Conservation (phyloP, 2,329 filamentous ascomycete genomes). For the Magnaporthiopsis incrustans region DNA sequence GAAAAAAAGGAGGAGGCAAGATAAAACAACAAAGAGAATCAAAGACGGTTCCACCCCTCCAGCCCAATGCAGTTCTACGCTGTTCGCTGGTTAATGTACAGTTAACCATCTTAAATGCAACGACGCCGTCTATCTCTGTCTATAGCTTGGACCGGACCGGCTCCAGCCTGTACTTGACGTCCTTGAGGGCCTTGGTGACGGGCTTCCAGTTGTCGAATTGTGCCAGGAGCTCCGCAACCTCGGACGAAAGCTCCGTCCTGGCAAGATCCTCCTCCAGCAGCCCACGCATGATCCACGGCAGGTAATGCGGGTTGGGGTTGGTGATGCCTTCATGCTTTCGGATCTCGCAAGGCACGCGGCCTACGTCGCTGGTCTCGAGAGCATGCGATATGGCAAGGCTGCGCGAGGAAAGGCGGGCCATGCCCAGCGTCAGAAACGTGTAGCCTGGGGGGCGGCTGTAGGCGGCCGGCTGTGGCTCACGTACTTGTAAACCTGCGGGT, state of each 20-base stretch:
- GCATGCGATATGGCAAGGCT: constrained; percentile 63
- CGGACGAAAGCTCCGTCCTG: constrained; percentile 66
- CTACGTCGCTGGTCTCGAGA: constrained; percentile 58
- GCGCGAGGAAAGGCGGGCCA: neutral
- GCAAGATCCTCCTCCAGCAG: constrained; percentile 88
- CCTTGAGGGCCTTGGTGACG: constrained; percentile 80
- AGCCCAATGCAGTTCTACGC: too few species aligned
- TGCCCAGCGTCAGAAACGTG: neutral
- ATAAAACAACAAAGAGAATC: too few species aligned
- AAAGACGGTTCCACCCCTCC: too few species aligned
- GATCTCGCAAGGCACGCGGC: constrained; percentile 39
- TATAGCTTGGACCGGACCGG: constrained; percentile 78
- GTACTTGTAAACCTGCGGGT: constrained; percentile 73
- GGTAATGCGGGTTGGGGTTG: constrained; percentile 73
- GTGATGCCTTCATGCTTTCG: constrained; percentile 40
- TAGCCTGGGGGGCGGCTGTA: neutral
- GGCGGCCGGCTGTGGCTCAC: constrained; percentile 17
- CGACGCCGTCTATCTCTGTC: constrained; percentile 8
- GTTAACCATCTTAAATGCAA: too few species aligned
- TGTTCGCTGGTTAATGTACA: too few species aligned
- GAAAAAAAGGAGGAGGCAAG: too few species aligned
- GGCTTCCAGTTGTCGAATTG: constrained; percentile 96
- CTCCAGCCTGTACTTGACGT: constrained; percentile 91
- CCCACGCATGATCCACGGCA: constrained; percentile 94
- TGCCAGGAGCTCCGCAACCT: constrained; percentile 70